Base-by-base conservation (phyloP, 257 asterid genomes). In the Ligustrum vulgare region DNA sequence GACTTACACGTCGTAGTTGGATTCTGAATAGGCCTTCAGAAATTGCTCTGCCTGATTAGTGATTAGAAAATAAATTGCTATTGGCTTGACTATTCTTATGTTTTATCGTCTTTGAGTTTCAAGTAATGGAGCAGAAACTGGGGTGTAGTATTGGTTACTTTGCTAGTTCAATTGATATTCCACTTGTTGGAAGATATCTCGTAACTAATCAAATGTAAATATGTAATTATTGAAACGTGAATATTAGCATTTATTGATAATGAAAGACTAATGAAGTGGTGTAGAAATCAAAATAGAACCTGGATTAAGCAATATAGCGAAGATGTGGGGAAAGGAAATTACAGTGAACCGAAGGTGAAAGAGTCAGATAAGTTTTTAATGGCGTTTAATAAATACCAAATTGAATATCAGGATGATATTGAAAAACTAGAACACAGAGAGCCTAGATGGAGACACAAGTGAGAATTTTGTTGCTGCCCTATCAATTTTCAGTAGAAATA, bases 31-130 rank as follows among this genome's bases (percentile, higher is more conserved):
- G 66, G 66, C 32, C 32, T 58, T 58, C 3, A 2, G 66, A 56
- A 22, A 18, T 25, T 65, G 34, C 23, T 45, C 16, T 72, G 45
- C 77, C 36, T 8, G 9, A 51, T 71, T 34, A 36, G 34, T 82
- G 34, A 34, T n/a, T 5, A 56, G 31, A 5, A n/a, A n/a, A 54
- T 6, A 56, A 16, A 16, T 16, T 56, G 64, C 3, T 1, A 56
- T 54, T 54, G 63, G 11, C 63, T n/a, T 54, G 63, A 47, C n/a
- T 12, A 28, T 47, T 47, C 60, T 49, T 16, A n/a, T 13, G 60
- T 49, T 49, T 22, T 49, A 3, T 49, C 16, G 20, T 49, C 60
- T 28, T 47, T 13, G 20, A 49, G 2, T 49, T 49, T 16, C 60
- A 49, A 49, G 20, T 12, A 49, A 49, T 4, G 16, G 58, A 49